Percentiles rank a stretch among this genome's conserved stretches.
phyloP scores from a whole-genome alignment of 1,284 basidiomycete species.

The Caloboletus firmus region DNA sequence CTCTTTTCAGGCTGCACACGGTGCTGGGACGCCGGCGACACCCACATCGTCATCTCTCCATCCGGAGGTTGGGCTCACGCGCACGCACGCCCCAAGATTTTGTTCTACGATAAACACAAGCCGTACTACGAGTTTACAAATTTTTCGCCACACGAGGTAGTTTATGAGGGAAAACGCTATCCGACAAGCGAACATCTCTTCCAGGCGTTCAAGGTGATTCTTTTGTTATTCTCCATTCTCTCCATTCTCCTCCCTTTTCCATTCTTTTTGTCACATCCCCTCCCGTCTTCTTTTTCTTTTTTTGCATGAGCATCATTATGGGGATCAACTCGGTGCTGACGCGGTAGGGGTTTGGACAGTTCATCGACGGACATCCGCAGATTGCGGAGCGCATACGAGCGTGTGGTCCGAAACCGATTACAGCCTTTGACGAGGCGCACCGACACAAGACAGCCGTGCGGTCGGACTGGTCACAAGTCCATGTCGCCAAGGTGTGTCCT shows the following conservation, averaged over 20 bases:
- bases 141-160: conserved; percentile 60
- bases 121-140: conserved; percentile 68
- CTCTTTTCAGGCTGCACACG: conserved; percentile 17
- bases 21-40: conserved; percentile 31
- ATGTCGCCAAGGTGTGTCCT: conserved; percentile 27
- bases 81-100: conserved; percentile 38
- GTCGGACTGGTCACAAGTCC: conserved; percentile 35
- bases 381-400: conserved; percentile 37
- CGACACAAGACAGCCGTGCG: conserved; percentile 32
- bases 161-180: conserved; percentile 55
- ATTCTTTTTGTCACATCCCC: too few relatives aligned
- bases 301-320: background rate
- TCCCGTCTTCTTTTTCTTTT: background rate
- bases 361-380: conserved; percentile 32
- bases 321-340: conserved; percentile 3
- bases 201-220: conserved; percentile 61
- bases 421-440: conserved; percentile 38
- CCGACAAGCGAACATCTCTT: conserved; percentile 70
- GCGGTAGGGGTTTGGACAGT: conserved; percentile 18
- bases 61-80: conserved; percentile 28
- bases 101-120: conserved; percentile 60
- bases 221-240: background rate
- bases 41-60: conserved; percentile 28
- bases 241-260: too few relatives aligned
- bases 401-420: conserved; percentile 29